Percentiles rank a stretch among this genome's conserved stretches.
phyloP scores from a whole-genome alignment of 2,329 filamentous ascomycete genomes.

The Aspergillaceae sp. region DNA sequence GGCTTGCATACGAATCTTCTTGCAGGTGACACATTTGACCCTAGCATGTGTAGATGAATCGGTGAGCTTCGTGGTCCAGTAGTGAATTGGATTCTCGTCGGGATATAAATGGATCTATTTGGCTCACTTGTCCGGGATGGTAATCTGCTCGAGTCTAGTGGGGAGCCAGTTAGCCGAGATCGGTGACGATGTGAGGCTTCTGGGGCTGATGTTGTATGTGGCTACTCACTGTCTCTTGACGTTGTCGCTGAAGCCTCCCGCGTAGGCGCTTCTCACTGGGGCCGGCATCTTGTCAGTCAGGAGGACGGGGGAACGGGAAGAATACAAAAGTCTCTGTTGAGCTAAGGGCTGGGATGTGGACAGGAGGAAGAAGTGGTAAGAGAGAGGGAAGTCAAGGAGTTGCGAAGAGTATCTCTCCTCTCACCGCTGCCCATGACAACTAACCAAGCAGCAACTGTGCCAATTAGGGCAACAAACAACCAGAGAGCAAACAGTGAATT shows the following conservation, averaged over 20 bases:
- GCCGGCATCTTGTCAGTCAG: slow-evolving; percentile 6
- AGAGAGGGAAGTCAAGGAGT: background rate
- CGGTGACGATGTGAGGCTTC: background rate
- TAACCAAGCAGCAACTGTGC: no score
- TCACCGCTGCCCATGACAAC: no score
- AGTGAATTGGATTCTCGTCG: background rate
- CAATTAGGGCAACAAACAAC: no score
- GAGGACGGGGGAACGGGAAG: no score
- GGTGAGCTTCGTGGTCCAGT: background rate
- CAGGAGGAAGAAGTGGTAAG: background rate
- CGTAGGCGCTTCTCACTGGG: slow-evolving; percentile 11
- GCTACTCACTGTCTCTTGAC: slow-evolving; percentile 15
- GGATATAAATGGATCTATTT: background rate
- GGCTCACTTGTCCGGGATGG: slow-evolving; percentile 26
- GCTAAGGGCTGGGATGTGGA: background rate
- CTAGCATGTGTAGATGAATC: slow-evolving; percentile 14
- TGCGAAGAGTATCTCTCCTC: background rate
- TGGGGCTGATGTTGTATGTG: background rate
- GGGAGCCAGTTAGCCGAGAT: background rate
- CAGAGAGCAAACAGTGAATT: no score
- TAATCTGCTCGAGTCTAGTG: slow-evolving; percentile 18
- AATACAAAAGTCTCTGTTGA: no score
- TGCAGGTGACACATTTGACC: slow-evolving; percentile 42
- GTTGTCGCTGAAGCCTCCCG: slow-evolving; percentile 17
- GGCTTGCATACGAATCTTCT: slow-evolving; percentile 27